Percentiles rank a stretch among this genome's conserved stretches.
phyloP scores from a whole-genome alignment of 176 grass and related monocot genomes.

The Urochloa ruziziensis region DNA sequence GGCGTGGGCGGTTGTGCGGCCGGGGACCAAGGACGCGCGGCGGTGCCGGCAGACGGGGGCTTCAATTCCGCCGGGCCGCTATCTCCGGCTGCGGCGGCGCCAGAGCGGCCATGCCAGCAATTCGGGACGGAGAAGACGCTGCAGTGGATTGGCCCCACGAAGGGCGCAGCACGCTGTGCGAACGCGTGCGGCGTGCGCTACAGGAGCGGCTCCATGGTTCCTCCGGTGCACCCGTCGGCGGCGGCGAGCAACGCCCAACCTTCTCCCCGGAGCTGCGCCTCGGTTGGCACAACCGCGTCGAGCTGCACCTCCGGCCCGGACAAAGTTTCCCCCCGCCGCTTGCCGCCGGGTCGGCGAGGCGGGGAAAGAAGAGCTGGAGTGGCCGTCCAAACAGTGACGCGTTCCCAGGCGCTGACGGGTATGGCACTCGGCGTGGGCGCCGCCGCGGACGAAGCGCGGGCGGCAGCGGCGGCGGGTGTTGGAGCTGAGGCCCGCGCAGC shows the following conservation, averaged over 20 bases:
- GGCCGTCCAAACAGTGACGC: conserved; percentile 47
- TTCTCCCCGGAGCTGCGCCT: conserved; percentile 41
- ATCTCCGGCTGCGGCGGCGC: background rate
- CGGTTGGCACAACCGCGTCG: conserved; percentile 38
- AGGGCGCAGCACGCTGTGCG: conserved; percentile 49
- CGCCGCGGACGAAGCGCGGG: conserved; percentile 34
- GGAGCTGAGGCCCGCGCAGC: background rate
- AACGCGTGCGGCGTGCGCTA: conserved; percentile 57
- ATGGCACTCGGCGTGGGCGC: background rate
- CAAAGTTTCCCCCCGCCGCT: background rate
- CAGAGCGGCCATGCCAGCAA: conserved; percentile 38
- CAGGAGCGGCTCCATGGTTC: conserved; percentile 35
- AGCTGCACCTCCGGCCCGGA: conserved; percentile 33
- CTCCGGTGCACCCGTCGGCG: conserved; percentile 49
- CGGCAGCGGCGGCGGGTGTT: background rate
- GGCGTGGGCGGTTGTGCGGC: conserved; percentile 25
- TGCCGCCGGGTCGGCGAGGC: conserved; percentile 26
- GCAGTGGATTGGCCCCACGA: conserved; percentile 54
- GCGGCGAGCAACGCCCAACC: conserved; percentile 49
- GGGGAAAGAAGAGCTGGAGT: conserved; percentile 42
- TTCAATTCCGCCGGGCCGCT: background rate
- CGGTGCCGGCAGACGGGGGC: background rate
- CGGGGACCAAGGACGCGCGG: conserved; percentile 6
- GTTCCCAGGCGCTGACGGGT: no score
- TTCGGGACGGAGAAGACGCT: conserved; percentile 43